Evolutionary conservation across 2,329 filamentous ascomycete species (phyloP).

Genomic region (Fusarium fracticaudum): DNA sequence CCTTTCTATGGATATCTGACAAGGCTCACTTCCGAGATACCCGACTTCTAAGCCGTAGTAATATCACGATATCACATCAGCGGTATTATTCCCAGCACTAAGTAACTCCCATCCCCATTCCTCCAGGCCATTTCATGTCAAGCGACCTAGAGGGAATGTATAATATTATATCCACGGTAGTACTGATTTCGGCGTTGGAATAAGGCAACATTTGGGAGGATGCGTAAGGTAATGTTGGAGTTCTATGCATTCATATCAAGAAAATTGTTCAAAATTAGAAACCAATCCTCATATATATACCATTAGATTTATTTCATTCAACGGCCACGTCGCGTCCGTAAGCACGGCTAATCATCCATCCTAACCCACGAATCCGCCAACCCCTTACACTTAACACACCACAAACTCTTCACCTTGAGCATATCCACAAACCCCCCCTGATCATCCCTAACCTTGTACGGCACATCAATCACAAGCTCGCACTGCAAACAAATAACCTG

Average conservation of each 20-base stretch:
- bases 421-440: slow-evolving; percentile 26
- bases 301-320: background rate
- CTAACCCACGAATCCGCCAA: slow-evolving; percentile 24
- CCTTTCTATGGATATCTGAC: background rate
- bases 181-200: too few species aligned
- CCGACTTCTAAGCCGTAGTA: background rate
- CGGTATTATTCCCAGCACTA: background rate
- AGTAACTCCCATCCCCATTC: background rate
- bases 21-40: background rate
- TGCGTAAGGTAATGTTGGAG: slow-evolving; percentile 19
- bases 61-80: background rate
- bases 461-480: background rate
- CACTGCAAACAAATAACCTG: slow-evolving; percentile 26
- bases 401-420: slow-evolving; percentile 23
- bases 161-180: too few species aligned
- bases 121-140: background rate
- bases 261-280: slow-evolving; percentile 8
- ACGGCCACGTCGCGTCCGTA: background rate
- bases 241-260: slow-evolving; percentile 1
- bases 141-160: too few species aligned
- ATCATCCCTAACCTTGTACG: slow-evolving; percentile 9
- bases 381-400: slow-evolving; percentile 29
- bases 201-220: slow-evolving; percentile 3
- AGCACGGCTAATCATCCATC: background rate
- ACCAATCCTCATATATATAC: slow-evolving; percentile 7